Percentiles rank a stretch among this genome's conserved stretches.
Evolutionary conservation across 75 land plant genomes (phyloP).

Genomic region (Picea sitchensis): DNA sequence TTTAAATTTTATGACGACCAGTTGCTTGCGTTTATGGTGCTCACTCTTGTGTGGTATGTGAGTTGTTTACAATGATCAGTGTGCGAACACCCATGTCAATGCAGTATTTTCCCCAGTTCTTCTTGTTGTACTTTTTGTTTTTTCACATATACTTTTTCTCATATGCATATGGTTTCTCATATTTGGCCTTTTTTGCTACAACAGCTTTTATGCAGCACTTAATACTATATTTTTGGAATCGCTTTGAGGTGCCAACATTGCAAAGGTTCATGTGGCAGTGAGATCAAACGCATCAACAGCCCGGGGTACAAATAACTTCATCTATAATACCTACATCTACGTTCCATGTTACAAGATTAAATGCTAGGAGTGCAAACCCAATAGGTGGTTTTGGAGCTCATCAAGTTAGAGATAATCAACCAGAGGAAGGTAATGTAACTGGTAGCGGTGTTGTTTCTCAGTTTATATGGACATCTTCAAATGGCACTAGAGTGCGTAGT

Average conservation of each 20-base stretch:
- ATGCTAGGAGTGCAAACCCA: conserved; percentile 27
- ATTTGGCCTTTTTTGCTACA: conserved; percentile 82
- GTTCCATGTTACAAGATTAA: conserved; percentile 57
- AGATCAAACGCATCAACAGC: conserved; percentile 40
- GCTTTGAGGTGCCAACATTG: conserved; percentile 98
- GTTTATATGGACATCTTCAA: background rate
- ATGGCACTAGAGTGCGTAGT: background rate
- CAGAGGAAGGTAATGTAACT: background rate
- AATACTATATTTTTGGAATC: conserved; percentile 94
- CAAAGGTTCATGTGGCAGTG: conserved; percentile 68
- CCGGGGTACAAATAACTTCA: conserved; percentile 87
- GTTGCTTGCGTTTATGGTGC: conserved; percentile 94
- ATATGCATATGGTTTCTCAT: conserved; percentile 96
- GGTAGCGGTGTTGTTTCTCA: too few species aligned
- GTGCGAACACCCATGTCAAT: conserved; percentile 91
- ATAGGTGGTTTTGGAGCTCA: conserved; percentile 11
- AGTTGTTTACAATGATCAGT: conserved; percentile 83
- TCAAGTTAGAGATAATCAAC: conserved; percentile 12
- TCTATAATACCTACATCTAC: conserved; percentile 83
- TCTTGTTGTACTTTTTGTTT: conserved; percentile 91
- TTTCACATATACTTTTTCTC: conserved; percentile 98
- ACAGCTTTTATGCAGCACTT: conserved; percentile 98
- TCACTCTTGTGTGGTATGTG: conserved; percentile 94
- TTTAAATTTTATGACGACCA: conserved; percentile 99
- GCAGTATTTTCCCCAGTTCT: conserved; percentile 97